A percentile compares a stretch with the other conserved stretches of the same genome.
These are phyloP conservation scores for Jatropha podagrica DNA, from an alignment of 441 rosid species.

Conservation along the genomic window DNA sequence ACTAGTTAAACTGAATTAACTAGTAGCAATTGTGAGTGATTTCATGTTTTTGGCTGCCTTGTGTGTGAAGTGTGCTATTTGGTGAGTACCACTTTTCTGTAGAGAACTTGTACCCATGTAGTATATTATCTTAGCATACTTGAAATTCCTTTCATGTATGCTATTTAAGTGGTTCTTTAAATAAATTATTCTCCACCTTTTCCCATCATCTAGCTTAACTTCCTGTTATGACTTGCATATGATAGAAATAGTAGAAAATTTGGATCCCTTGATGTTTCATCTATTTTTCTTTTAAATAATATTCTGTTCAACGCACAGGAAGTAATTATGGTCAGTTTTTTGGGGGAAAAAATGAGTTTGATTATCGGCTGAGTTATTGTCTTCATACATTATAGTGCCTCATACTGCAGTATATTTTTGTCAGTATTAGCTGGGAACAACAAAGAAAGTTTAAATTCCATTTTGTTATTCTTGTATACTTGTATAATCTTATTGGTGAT, in stretches of 20 bases:
- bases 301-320: constrained; percentile 3
- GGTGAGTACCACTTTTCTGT: too few species aligned
- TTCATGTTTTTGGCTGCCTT: too few species aligned
- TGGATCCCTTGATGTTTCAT: background rate
- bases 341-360: background rate
- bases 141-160: too few species aligned
- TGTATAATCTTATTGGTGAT: constrained; percentile 22
- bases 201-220: too few species aligned
- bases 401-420: background rate
- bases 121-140: too few species aligned
- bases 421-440: background rate
- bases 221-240: too few species aligned
- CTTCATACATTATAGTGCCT: background rate
- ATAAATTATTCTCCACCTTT: too few species aligned
- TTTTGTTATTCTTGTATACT: background rate
- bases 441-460: background rate
- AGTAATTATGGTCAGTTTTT: background rate
- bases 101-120: too few species aligned
- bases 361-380: background rate
- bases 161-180: too few species aligned
- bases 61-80: too few species aligned
- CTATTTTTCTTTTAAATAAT: background rate
- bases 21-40: too few species aligned
- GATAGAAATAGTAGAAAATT: background rate
- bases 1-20: too few species aligned